These are phyloP conservation scores for Nakazawaea anatomiae DNA, from an alignment of 805 yeast species.

Conservation along the genomic window DNA sequence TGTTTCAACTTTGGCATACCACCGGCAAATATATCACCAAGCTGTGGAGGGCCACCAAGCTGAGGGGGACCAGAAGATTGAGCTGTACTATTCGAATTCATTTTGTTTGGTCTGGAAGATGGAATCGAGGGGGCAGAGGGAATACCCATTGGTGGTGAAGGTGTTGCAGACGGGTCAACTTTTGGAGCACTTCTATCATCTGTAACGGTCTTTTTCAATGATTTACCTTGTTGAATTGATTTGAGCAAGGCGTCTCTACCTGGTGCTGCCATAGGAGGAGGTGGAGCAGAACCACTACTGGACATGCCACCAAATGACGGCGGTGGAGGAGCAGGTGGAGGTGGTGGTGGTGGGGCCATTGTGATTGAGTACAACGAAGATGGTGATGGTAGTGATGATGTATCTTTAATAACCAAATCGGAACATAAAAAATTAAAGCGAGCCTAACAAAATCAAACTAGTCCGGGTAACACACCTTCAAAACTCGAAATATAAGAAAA, in stretches of 20 bases:
- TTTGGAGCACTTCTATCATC: constrained; percentile 61
- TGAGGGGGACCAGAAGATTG: constrained; percentile 10
- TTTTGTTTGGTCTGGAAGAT: constrained; percentile 12
- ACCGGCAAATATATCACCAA: constrained; percentile 70
- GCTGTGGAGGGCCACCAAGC: constrained; percentile 36
- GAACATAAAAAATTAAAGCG: too few species aligned
- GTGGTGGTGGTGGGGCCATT: constrained; percentile 46
- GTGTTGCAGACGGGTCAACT: constrained; percentile 30
- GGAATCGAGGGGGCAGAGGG: constrained; percentile 21
- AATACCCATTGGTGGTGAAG: constrained; percentile 12
- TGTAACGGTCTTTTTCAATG: constrained; percentile 57
- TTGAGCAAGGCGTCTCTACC: constrained; percentile 61
- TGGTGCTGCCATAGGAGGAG: constrained; percentile 21
- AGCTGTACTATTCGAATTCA: background rate
- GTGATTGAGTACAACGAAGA: constrained; percentile 5
- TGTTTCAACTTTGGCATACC: constrained; percentile 72
- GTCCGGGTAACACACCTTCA: background rate
- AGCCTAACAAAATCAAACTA: too few species aligned
- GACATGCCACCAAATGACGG: constrained; percentile 30
- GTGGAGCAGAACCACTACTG: constrained; percentile 25
- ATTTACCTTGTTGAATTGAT: constrained; percentile 71
- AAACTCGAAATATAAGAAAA: background rate
- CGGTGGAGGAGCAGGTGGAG: constrained; percentile 59
- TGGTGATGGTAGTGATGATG: background rate
- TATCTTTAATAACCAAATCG: background rate